phyloP scores from a whole-genome alignment of 129 eudicot species.

The Artemisia annua region DNA sequence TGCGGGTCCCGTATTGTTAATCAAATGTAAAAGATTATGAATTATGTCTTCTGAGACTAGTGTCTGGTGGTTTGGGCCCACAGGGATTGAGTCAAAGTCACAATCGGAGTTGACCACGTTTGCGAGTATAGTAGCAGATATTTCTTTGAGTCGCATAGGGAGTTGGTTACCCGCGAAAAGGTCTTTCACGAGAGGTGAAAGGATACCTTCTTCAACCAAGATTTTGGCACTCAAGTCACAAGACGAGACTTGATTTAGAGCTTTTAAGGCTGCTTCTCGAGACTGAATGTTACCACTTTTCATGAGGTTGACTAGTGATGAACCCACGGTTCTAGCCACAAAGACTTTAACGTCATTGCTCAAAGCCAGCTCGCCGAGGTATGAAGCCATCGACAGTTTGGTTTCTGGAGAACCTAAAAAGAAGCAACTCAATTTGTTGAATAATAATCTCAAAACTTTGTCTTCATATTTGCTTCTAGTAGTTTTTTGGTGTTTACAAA shows the following conservation, averaged over 20 bases:
- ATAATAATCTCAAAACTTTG: no score
- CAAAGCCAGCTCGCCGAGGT: slow-evolving; percentile 79
- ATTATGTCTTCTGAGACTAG: slow-evolving; percentile 75
- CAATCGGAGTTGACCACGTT: slow-evolving; percentile 77
- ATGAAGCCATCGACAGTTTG: slow-evolving; percentile 83
- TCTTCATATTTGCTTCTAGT: no score
- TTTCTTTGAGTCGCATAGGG: slow-evolving; percentile 81
- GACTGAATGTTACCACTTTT: slow-evolving; percentile 61
- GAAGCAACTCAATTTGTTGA: slow-evolving; percentile 1
- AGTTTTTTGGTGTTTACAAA: no score
- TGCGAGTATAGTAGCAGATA: slow-evolving; percentile 87
- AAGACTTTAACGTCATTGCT: slow-evolving; percentile 79
- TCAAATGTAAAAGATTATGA: slow-evolving; percentile 75
- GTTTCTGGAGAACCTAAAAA: slow-evolving; percentile 82
- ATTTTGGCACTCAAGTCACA: slow-evolving; percentile 74
- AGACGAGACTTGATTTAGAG: slow-evolving; percentile 88
- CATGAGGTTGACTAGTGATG: slow-evolving; percentile 74
- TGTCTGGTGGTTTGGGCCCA: slow-evolving; percentile 74
- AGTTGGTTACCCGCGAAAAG: slow-evolving; percentile 73
- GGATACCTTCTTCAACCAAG: slow-evolving; percentile 79
- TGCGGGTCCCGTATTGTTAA: slow-evolving; percentile 91
- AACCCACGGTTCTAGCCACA: slow-evolving; percentile 79
- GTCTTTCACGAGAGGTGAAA: slow-evolving; percentile 83
- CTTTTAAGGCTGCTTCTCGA: slow-evolving; percentile 89
- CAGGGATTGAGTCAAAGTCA: slow-evolving; percentile 65